Base-by-base conservation (phyloP, 257 asterid species). In the Voacanga thouarsii region DNA sequence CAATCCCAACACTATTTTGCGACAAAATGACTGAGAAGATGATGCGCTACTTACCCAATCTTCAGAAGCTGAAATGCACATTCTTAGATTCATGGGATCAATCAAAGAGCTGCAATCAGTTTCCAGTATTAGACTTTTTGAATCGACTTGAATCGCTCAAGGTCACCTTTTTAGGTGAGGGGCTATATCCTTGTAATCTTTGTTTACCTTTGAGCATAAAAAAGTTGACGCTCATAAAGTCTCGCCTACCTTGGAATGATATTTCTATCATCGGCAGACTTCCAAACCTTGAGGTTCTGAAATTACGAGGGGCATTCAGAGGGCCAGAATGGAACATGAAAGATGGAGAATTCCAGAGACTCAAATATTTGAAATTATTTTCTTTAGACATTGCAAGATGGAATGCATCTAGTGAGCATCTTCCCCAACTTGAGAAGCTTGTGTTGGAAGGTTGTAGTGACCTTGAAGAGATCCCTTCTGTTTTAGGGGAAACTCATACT, bases 381-480 rank as follows among this genome's bases (percentile, higher is more conserved):
- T 12, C 26, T 0, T 26, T 5, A 33, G 71, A 77, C 26, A 0
- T 77, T 59, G 9, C 14, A 0, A 33, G 12, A 0, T 77, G 81
- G 82, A 75, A 50, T 64, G 79, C 76, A 50, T 28, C 44, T 28
- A 8, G 51, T 64, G 81, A 53, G 39, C 75, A 57, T 43, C 78
- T 80, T 50, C 78, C 83, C 6, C 28, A 43, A 44, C 84, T 86
- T 14, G 77, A 84, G 80, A 78, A 77, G 39, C 74, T 84, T 12
- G 21, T 16, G 19, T 16, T 51, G 57, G 23, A 51, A 49, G 0
- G 2, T 51, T 51, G 23, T 51, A 0, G 1, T 51, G 6, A 3
- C 57, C 21, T 51, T 3, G 57, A 51, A 16, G 57, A 51, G 57
- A 4, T 51, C 57, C 57, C 57, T 51, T 51, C 57, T 51, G 4